Evolutionary conservation across 2,329 filamentous ascomycete species (phyloP).

Genomic region (Phoma sp.): DNA sequence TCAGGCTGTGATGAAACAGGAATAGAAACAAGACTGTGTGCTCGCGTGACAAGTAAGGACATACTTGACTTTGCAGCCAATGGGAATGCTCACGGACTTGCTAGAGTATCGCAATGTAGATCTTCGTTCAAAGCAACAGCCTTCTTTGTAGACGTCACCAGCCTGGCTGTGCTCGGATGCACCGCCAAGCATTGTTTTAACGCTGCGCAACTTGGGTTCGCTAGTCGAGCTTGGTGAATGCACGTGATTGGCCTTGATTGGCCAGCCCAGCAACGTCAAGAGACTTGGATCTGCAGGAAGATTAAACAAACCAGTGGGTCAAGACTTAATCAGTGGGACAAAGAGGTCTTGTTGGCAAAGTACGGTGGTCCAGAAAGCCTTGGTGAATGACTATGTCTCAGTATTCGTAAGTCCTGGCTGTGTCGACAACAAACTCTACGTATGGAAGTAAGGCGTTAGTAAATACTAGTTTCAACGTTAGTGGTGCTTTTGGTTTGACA

Average conservation of each 20-base stretch:
- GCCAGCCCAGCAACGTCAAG: slow-evolving; percentile 23
- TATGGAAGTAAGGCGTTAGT: slow-evolving; percentile 3
- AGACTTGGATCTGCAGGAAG: slow-evolving; percentile 22
- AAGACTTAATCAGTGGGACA: slow-evolving; percentile 6
- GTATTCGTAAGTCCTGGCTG: slow-evolving; percentile 31
- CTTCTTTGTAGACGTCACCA: slow-evolving; percentile 32
- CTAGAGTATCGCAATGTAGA: background rate
- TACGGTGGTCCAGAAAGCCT: slow-evolving; percentile 8
- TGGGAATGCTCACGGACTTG: background rate
- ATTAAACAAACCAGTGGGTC: background rate
- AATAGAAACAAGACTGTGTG: slow-evolving; percentile 14
- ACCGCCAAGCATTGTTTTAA: slow-evolving; percentile 25
- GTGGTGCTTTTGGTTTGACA: slow-evolving; percentile 6
- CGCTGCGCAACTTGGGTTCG: slow-evolving; percentile 22
- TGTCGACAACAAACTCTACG: slow-evolving; percentile 15
- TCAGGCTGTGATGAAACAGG: slow-evolving; percentile 11
- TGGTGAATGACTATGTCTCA: slow-evolving; percentile 19
- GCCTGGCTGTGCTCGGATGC: slow-evolving; percentile 31
- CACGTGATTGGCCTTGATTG: slow-evolving; percentile 23
- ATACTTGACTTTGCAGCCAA: background rate
- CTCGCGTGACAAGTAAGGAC: slow-evolving; percentile 5
- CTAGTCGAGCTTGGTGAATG: slow-evolving; percentile 33
- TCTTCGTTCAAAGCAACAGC: slow-evolving; percentile 6
- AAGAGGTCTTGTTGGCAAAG: slow-evolving; percentile 3
- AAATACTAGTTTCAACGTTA: slow-evolving; percentile 6